Percentiles rank a stretch among this genome's conserved stretches.
These are phyloP conservation scores for Clausena lansium DNA, from an alignment of 345 rosid species.

Conservation along the genomic window DNA sequence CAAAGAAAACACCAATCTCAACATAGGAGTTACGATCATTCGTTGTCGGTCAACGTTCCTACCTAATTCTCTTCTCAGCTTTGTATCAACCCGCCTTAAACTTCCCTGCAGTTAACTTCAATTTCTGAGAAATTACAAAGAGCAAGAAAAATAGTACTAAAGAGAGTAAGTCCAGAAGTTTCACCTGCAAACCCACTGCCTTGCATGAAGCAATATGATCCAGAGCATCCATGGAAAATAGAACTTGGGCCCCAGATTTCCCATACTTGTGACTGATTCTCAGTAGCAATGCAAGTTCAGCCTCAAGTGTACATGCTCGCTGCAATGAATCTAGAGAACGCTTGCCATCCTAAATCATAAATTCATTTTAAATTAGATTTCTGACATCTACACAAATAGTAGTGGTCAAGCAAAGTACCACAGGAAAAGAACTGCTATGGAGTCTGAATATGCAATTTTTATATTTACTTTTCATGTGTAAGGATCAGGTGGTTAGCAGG, in stretches of 20 bases:
- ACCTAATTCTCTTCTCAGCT: conserved; percentile 52
- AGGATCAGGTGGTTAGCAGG: not conserved
- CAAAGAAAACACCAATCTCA: conserved; percentile 79
- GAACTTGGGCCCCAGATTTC: conserved; percentile 87
- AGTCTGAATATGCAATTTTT: not conserved
- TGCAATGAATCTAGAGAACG: conserved; percentile 77
- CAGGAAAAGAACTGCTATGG: not conserved
- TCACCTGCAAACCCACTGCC: conserved; percentile 70
- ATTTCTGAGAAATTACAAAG: conserved; percentile 14
- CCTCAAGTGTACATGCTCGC: conserved; percentile 80
- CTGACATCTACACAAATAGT: not conserved
- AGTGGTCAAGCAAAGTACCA: not conserved
- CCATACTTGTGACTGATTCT: conserved; percentile 92
- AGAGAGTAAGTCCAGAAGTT: not conserved
- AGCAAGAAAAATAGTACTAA: conserved; percentile 9
- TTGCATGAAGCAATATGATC: conserved; percentile 80
- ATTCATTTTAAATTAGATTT: not conserved
- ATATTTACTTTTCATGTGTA: not conserved
- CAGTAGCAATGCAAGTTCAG: conserved; percentile 74
- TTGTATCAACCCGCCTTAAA: conserved; percentile 56
- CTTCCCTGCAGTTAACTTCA: conserved; percentile 57
- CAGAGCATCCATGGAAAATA: conserved; percentile 88
- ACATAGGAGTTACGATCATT: conserved; percentile 59
- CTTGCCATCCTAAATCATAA: conserved; percentile 53
- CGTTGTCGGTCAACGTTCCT: conserved; percentile 63